Conservation (phyloP, 2,329 filamentous ascomycete species). For the Lecanoromycetidae sp. region DNA sequence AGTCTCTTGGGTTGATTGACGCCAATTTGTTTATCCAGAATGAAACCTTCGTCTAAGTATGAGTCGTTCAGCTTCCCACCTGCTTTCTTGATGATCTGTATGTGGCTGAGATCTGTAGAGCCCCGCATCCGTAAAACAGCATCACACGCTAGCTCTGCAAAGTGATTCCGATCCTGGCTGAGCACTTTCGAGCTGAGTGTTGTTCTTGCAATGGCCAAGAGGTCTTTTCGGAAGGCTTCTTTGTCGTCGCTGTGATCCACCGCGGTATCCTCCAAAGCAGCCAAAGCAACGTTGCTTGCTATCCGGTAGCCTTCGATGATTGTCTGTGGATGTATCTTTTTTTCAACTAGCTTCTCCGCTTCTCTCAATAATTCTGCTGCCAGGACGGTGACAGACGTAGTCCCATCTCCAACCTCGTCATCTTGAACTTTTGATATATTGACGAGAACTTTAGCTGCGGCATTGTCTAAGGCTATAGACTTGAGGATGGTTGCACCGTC, state of each 20-base stretch:
- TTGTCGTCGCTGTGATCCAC: slow-evolving; percentile 80
- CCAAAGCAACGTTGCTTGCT: slow-evolving; percentile 78
- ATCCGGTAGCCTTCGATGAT: slow-evolving; percentile 99
- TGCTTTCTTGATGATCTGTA: slow-evolving; percentile 99
- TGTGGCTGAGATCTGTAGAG: slow-evolving; percentile 88
- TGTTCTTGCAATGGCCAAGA: slow-evolving; percentile 81
- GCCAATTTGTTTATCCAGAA: slow-evolving; percentile 97
- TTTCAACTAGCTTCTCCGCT: slow-evolving; percentile 91
- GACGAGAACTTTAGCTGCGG: slow-evolving; percentile 92
- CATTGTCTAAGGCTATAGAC: slow-evolving; percentile 95
- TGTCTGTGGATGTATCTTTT: slow-evolving; percentile 98
- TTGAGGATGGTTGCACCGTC: slow-evolving; percentile 98
- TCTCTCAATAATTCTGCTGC: slow-evolving; percentile 91
- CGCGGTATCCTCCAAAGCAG: slow-evolving; percentile 69
- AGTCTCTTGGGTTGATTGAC: slow-evolving; percentile 96
- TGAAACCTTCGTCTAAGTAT: slow-evolving; percentile 95
- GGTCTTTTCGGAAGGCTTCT: slow-evolving; percentile 76
- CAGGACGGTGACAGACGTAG: slow-evolving; percentile 91
- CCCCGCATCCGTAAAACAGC: slow-evolving; percentile 82
- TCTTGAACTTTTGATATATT: slow-evolving; percentile 99
- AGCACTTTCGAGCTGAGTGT: slow-evolving; percentile 96
- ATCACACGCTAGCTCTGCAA: slow-evolving; percentile 77
- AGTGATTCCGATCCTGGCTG: slow-evolving; percentile 84
- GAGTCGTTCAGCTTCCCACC: slow-evolving; percentile 96
- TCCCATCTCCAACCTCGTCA: slow-evolving; percentile 95